Evolutionary conservation across 73 alveolate genomes (phyloP).

Genomic region (Tetrahymena borealis): DNA sequence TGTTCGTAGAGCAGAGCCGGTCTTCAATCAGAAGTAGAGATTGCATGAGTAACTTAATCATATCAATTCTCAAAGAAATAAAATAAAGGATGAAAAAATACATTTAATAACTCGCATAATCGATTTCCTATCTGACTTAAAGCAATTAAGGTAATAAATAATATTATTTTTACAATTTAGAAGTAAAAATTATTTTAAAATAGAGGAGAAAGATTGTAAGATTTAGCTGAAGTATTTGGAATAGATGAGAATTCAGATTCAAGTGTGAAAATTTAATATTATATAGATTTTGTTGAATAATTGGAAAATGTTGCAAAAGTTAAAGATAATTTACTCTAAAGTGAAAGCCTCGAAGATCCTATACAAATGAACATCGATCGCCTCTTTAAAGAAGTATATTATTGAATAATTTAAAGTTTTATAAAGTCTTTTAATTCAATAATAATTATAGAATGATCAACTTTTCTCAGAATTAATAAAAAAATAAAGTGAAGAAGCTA

Average conservation of each 20-base stretch:
- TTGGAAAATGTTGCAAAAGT: slow-evolving; percentile 28
- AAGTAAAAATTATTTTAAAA: background rate
- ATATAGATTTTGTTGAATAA: slow-evolving; percentile 33
- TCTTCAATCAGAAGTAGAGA: slow-evolving; percentile 20
- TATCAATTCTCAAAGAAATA: slow-evolving; percentile 16
- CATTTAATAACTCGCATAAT: slow-evolving; percentile 15
- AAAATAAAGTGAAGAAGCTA: slow-evolving; percentile 32
- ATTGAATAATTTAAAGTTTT: too few species aligned
- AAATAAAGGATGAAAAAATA: slow-evolving; percentile 42
- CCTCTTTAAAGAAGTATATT: slow-evolving; percentile 1
- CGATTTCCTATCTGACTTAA: background rate
- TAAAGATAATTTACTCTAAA: slow-evolving; percentile 6
- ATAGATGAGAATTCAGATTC: slow-evolving; percentile 12
- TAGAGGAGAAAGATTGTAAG: slow-evolving; percentile 31
- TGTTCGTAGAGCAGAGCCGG: slow-evolving; percentile 39
- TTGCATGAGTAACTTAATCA: slow-evolving; percentile 16
- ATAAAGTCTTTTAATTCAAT: background rate
- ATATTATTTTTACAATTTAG: background rate
- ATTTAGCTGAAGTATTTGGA: slow-evolving; percentile 29
- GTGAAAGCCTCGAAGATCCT: slow-evolving; percentile 8
- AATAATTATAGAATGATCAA: background rate
- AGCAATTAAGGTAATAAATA: background rate
- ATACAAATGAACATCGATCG: slow-evolving; percentile 17
- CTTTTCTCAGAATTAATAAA: slow-evolving; percentile 26
- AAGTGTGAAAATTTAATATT: slow-evolving; percentile 18